phyloP scores from a whole-genome alignment of 768 basidiomycete species.

The Mrakia gelida region DNA sequence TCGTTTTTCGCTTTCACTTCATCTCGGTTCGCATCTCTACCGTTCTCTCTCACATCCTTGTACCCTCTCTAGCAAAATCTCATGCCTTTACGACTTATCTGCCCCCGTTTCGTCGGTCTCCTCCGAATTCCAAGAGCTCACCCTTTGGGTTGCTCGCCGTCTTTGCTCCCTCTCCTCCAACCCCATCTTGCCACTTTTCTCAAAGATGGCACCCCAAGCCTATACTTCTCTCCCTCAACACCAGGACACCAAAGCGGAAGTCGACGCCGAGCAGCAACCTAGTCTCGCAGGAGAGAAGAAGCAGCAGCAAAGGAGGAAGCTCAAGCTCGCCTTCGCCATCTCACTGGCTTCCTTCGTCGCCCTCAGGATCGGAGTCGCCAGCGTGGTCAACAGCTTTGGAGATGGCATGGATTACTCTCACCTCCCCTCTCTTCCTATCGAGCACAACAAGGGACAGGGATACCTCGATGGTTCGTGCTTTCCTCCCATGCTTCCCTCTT shows the following conservation, averaged over 20 bases:
- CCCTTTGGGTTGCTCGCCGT: not conserved
- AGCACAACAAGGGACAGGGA: not conserved
- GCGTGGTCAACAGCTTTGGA: not conserved
- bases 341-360: not conserved
- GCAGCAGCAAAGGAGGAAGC: not conserved
- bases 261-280: not conserved
- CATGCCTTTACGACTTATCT: slow-evolving; percentile 4
- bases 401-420: not conserved
- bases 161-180: no score
- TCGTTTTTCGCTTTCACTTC: not conserved
- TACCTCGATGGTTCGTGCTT: slow-evolving; percentile 5
- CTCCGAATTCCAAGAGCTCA: not conserved
- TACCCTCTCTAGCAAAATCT: not conserved
- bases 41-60: not conserved
- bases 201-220: not conserved
- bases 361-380: not conserved
- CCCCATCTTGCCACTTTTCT: not conserved
- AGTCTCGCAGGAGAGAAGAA: not conserved
- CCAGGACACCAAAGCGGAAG: not conserved
- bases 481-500: not conserved
- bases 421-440: not conserved
- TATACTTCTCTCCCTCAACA: slow-evolving; percentile 11
- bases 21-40: not conserved
- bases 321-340: not conserved
- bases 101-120: not conserved